Percentiles rank a stretch among this genome's conserved stretches.
Conservation (phyloP, 257 asterid genomes). For the Parsonsia alboflavescens region DNA sequence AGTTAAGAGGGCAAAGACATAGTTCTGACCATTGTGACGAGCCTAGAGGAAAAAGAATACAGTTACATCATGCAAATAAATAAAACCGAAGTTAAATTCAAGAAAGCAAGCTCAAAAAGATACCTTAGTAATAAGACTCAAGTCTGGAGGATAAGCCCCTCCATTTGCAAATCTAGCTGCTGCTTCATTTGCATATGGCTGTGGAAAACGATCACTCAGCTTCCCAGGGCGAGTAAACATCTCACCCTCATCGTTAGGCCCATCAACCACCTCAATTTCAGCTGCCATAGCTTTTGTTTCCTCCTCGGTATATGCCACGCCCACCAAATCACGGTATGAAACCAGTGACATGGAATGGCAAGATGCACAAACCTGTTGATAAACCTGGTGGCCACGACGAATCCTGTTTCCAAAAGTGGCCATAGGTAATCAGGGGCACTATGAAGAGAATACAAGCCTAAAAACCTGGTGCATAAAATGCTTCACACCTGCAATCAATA, state of each 20-base stretch:
- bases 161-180: conserved; percentile 96
- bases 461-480: background rate
- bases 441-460: background rate
- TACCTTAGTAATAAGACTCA: conserved; percentile 87
- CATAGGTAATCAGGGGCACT: background rate
- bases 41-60: conserved; percentile 38
- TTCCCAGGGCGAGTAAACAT: conserved; percentile 90
- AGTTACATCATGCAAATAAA: conserved; percentile 16
- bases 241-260: conserved; percentile 96
- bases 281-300: conserved; percentile 94
- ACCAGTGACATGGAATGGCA: conserved; percentile 84
- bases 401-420: conserved; percentile 20
- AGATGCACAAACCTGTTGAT: conserved; percentile 78
- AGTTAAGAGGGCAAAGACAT: conserved; percentile 63
- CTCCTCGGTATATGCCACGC: conserved; percentile 91
- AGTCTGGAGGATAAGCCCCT: conserved; percentile 94
- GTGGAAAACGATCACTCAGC: conserved; percentile 83
- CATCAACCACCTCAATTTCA: conserved; percentile 88
- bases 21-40: conserved; percentile 79
- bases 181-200: conserved; percentile 76
- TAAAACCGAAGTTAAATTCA: background rate
- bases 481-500: background rate
- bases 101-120: conserved; percentile 12
- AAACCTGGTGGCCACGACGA: conserved; percentile 48
- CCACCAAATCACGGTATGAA: conserved; percentile 74